phyloP scores from a whole-genome alignment of 176 grass and related monocot species.

The Triticum timopheevii region DNA sequence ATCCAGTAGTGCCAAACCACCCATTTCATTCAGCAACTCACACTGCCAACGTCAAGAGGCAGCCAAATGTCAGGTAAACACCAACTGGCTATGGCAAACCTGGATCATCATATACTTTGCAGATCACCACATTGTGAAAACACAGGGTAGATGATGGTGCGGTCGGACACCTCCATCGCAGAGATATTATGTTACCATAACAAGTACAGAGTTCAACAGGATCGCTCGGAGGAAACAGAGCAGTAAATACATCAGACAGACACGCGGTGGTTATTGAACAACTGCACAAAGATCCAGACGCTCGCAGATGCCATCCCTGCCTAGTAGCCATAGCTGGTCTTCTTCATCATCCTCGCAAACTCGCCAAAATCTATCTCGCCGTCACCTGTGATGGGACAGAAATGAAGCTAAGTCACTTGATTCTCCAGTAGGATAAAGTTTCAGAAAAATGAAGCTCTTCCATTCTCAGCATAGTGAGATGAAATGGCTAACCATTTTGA shows the following conservation, averaged over 20 bases:
- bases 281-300: not conserved
- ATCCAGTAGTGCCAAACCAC: not conserved
- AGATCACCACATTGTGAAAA: too few species aligned
- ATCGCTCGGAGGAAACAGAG: constrained; percentile 1
- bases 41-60: too few species aligned
- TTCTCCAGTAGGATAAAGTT: not conserved
- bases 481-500: constrained; percentile 46
- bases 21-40: not conserved
- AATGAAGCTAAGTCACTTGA: not conserved
- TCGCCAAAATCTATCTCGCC: constrained; percentile 80
- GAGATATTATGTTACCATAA: not conserved
- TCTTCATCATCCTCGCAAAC: constrained; percentile 79
- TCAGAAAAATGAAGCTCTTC: not conserved
- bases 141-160: too few species aligned
- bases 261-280: not conserved
- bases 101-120: not conserved
- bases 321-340: constrained; percentile 69
- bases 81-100: not conserved
- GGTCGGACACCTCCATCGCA: not conserved
- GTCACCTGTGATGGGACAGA: constrained; percentile 50
- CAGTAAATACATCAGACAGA: not conserved
- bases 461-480: not conserved
- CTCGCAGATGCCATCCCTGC: not conserved
- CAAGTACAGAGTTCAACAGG: not conserved
- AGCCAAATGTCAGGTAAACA: not conserved